These are phyloP conservation scores for Hemileia vastatrix DNA, from an alignment of 1,284 basidiomycete species.

Conservation along the genomic window DNA sequence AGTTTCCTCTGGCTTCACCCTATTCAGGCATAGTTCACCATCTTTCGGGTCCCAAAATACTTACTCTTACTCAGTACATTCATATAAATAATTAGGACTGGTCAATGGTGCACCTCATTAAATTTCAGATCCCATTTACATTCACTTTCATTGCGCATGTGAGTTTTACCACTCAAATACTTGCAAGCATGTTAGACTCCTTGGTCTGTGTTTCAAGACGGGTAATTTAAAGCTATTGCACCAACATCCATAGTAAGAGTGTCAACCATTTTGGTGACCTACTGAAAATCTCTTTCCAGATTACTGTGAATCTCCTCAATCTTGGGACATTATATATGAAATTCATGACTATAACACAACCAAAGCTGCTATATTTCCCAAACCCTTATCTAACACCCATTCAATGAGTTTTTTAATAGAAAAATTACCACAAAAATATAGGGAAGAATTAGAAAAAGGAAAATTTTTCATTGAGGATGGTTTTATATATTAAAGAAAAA, in stretches of 20 bases:
- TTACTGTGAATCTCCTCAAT: conserved; percentile 5
- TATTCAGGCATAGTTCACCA: conserved; percentile 8
- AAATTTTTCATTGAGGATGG: too few species aligned
- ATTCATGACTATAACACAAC: conserved; percentile 55
- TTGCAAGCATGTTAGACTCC: conserved; percentile 56
- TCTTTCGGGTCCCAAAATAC: conserved; percentile 2
- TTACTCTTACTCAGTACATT: conserved; percentile 49
- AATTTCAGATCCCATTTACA: conserved; percentile 51
- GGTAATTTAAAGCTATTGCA: conserved; percentile 56
- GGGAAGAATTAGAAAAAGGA: too few species aligned
- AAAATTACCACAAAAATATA: too few species aligned
- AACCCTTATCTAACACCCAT: conserved; percentile 50
- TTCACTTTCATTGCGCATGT: conserved; percentile 52
- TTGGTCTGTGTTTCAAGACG: conserved; percentile 59
- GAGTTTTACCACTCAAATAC: conserved; percentile 51
- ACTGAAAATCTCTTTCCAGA: background rate
- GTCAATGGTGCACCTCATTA: conserved; percentile 52
- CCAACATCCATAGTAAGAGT: conserved; percentile 53
- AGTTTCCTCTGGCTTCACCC: conserved; percentile 54
- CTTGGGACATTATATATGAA: conserved; percentile 2
- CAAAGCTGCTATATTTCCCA: conserved; percentile 51
- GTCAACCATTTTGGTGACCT: conserved; percentile 37
- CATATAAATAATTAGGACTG: conserved; percentile 52
- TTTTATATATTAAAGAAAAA: too few species aligned
- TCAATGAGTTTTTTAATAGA: conserved; percentile 55